Evolutionary conservation across 2,329 filamentous ascomycete species (phyloP), one percentile per base, ranked within the genome.

Genomic region (Penicillium palitans): DNA sequence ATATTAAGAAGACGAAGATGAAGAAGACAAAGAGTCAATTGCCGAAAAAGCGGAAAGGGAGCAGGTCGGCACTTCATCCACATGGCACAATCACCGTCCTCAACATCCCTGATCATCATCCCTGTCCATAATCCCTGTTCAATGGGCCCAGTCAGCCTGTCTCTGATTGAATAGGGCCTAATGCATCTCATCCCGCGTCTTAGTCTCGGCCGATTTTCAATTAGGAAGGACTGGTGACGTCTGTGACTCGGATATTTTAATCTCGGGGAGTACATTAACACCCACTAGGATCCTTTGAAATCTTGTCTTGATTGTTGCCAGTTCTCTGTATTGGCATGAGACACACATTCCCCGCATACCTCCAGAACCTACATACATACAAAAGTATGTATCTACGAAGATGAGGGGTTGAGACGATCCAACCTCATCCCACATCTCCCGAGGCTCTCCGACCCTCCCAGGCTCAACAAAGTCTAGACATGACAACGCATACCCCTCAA

Each of bases 161-260:
- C 17, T 47, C n/a, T 54, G 33, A 54, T 48, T 54, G 21, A 55
- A 25, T 41, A 25, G 46, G 46, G 52, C 15, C 24, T 33, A 10
- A 35, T 41, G 45, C 53, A 55, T 27, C 39, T 37, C 39, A 50
- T 55, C 39, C 39, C 35, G 44, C 21, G 39, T 55, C 52, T 31
- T 52, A 17, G 45, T 35, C 50, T 52, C 39, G 25, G 49, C 15
- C 3, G 4, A n/a, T 31, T 52, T 45, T 33, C 15, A 21, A 33
- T 33, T 21, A 29, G 15, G 41, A 24, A 50, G 35, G 46, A 24
- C 52, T 15, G 44, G 39, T 55, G 53, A 55, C 27, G 35, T 55
- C 19, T 15, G 7, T 15, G 15, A 25, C 15, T 21, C 19, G 46
- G 24, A 50, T 27, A 40, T 31, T 31, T 29, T 10, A n/a, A 25